These are phyloP conservation scores for Cubamyces lactineus DNA, from an alignment of 768 basidiomycete species.

Conservation along the genomic window DNA sequence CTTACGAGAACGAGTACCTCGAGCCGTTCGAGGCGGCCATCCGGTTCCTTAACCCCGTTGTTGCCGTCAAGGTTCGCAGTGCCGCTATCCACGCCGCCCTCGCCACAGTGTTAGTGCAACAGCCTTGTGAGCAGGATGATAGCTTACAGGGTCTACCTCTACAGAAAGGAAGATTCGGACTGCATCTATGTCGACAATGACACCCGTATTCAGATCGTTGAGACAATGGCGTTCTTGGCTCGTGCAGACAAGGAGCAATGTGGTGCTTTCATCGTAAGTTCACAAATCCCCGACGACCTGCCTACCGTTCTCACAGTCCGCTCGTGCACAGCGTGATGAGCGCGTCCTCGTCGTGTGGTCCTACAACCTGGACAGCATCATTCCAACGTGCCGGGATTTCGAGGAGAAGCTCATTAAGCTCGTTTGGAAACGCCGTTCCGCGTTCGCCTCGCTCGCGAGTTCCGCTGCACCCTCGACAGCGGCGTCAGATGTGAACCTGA, in stretches of 20 bases:
- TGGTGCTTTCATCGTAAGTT: conserved; percentile 79
- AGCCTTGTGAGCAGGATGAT: no score
- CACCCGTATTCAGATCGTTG: conserved; percentile 86
- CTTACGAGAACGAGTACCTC: conserved; percentile 81
- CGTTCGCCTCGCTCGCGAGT: conserved; percentile 40
- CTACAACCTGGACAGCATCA: conserved; percentile 78
- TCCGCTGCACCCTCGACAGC: conserved; percentile 48
- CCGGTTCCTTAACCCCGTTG: conserved; percentile 74
- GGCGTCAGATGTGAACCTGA: conserved; percentile 55
- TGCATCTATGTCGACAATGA: conserved; percentile 75
- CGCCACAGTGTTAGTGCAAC: conserved; percentile 58
- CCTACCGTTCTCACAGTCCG: no score
- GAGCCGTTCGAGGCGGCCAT: conserved; percentile 84
- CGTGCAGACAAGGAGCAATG: conserved; percentile 90
- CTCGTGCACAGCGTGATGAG: conserved; percentile 66
- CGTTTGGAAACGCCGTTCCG: conserved; percentile 63
- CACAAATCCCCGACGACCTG: neutral
- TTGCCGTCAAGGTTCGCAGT: conserved; percentile 80
- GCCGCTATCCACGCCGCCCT: conserved; percentile 83
- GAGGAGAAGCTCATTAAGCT: conserved; percentile 79
- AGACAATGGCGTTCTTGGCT: conserved; percentile 66
- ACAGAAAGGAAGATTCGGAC: conserved; percentile 58
- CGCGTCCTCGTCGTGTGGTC: conserved; percentile 85
- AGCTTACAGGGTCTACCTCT: neutral
- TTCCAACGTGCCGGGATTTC: conserved; percentile 73